Evolutionary conservation across 495 filamentous ascomycete species (phyloP), one percentile per base, ranked within the genome.

Genomic region (Saxophila tyrrhenica): DNA sequence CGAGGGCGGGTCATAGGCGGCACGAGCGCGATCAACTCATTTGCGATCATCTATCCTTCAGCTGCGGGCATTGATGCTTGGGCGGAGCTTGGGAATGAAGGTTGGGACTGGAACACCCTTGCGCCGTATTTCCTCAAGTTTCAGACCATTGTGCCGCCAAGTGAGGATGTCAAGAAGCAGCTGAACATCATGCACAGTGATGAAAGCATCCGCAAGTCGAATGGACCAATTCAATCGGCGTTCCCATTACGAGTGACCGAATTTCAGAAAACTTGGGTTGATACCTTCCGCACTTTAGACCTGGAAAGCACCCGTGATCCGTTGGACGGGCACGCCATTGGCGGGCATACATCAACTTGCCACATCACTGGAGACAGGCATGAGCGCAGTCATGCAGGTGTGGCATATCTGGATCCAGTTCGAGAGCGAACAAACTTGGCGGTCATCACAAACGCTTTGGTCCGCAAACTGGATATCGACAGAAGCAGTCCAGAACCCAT

Each of bases 1-100:
- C 54, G 55, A 17, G 61, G 54, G 20, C 3, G 39, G 20, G 21
- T 48, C 1, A 19, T 64, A n/a, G 60, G 60, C 13, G 60, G 60
- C 17, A 50, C 21, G 35, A 54, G 43, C 45, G 57, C 50, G 11
- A 57, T 63, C 43, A 63, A 63, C 47, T 44, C 29, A 8, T 39
- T 53, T 7, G 45, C 44, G 9, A 38, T 56, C 32, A 51, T 51
- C 50, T 50, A 47, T 22, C 42, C 52, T 24, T 43, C 46, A 3
- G 17, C 8, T 3, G 55, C 55, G 13, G 59, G 46, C 19, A 23
- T 53, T 1, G 58, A 63, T 41, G 54, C 32, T 5, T 63, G 61
- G 61, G 61, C 47, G 8, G 53, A 55, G 17, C 39, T 61, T 15
- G 58, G 55, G 10, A 50, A 61, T 42, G 20, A 51, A 25, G 52